These are phyloP conservation scores for Termitomyces sp. DNA, from an alignment of 768 basidiomycete species.

Conservation along the genomic window DNA sequence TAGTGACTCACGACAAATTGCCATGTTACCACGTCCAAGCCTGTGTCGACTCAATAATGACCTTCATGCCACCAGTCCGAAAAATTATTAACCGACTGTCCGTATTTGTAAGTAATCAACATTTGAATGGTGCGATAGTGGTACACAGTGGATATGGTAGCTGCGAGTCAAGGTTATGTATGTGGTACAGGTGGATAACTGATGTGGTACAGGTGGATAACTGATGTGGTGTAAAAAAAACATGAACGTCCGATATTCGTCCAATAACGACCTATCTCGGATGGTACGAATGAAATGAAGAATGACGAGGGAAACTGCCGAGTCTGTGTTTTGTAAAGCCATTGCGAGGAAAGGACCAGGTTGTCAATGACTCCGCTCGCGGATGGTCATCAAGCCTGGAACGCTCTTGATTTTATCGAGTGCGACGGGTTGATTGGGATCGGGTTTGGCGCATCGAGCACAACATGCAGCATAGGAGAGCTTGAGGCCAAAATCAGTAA, in stretches of 20 bases:
- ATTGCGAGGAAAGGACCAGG: not conserved
- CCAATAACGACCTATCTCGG: not conserved
- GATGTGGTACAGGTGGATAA: not conserved
- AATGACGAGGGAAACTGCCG: not conserved
- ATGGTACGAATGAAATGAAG: not conserved
- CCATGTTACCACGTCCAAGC: not conserved
- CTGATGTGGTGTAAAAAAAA: not conserved
- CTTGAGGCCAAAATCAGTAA: constrained; percentile 26
- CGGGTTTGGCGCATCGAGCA: constrained; percentile 42
- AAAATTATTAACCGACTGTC: not conserved
- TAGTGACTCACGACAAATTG: not conserved
- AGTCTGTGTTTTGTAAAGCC: not conserved
- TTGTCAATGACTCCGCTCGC: constrained; percentile 32
- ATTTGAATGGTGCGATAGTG: not conserved
- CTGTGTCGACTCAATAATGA: not conserved
- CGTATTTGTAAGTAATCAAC: not conserved
- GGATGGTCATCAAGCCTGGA: constrained; percentile 73
- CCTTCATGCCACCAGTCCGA: not conserved
- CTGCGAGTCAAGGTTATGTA: not conserved
- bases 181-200: not conserved
- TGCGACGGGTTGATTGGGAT: constrained; percentile 60
- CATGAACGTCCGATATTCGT: not conserved
- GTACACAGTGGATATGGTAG: not conserved
- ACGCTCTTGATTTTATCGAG: constrained; percentile 56
- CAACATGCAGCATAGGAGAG: constrained; percentile 59